Evolutionary conservation across 2,329 filamentous ascomycete species (phyloP), one percentile per base, ranked within the genome.

Genomic region (Bipolaris gigantea): DNA sequence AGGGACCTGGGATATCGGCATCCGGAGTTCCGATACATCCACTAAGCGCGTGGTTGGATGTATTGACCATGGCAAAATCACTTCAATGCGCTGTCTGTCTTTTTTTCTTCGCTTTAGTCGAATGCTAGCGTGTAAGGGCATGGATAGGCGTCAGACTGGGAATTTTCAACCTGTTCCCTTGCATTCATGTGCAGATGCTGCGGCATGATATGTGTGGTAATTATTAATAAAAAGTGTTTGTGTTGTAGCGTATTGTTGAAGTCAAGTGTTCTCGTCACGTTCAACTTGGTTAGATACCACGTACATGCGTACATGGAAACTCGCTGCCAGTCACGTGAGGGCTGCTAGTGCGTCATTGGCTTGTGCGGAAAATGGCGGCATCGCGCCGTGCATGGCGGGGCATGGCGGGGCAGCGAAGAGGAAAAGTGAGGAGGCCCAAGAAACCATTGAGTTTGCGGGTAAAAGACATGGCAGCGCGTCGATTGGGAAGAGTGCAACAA

Each of bases 1-100:
- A 69, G 65, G 27, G 75, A 80, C 49, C 65, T 85, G 10, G 83
- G 83, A 1, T 81, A 82, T 59, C 70, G 75, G 35, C 81, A 85
- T 62, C 83, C 83, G 1, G 76, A 78, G 21, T 85, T 83, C 68
- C 76, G 80, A 33, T 85, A 83, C 63, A 84, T 84, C 53, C 73
- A 79, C 15, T 82, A 69, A 50, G 21, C 30, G 38, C 39, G 32
- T 19, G 18, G 11, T 15, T 21, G 18, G 18, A 7, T 10, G 38
- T 6, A 25, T 7, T 4, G 35, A 18, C n/a, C 6, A 40, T 34
- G 38, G 38, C 25, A 25, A 34, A 30, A 34, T 45, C 23, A 48
- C 38, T 21, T 61, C 43, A 54, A 61, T 51, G 38, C 40, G 53
- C 48, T 43, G 42, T 50, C 50, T 23, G 25, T 48, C 44, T 49